Evolutionary conservation across 441 rosid genomes (phyloP), one percentile per base, ranked within the genome.

Genomic region (Raphanus hybrid): DNA sequence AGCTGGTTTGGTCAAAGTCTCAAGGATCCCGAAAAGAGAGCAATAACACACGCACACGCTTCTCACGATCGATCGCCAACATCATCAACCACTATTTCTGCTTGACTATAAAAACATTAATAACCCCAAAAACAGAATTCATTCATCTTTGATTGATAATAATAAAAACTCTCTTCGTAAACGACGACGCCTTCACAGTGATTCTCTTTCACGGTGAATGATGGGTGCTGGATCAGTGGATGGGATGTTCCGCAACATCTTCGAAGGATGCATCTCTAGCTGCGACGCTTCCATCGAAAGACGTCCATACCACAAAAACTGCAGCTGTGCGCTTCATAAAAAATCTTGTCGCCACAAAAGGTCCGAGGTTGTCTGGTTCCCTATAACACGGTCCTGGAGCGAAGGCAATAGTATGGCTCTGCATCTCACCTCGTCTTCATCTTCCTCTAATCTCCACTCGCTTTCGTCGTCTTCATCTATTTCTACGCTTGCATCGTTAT

Each of bases 221-320:
- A 78, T 78, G 81, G 83, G 86, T 23, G 88, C 90, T 0, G 32
- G 80, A 71, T 35, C 67, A 26, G 10, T 75, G 14, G 96, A 86
- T 64, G 88, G 87, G 29, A 72, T 88, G 26, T 85, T 86, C 82
- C 83, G 86, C 5, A 74, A 77, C 16, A 75, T 86, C 50, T 85
- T 84, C 61, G 85, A 89, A 11, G 90, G 90, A 12, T 86, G 92
- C 73, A 73, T 89, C 35, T 86, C 77, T 14, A 73, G 82, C 32
- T 66, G 75, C 8, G 88, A 88, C 63, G 43, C 72, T 18, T 78
- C 80, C 35, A 70, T 87, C 1, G 82, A 84, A 34, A 84, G 90
- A 11, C 87, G 97, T 29, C 96, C 93, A 0, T 92, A 90, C 80
- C 96, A 89, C 78, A 81, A 82, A 8, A 86, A 92, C 62, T 92